Conservation (phyloP, 78 protist genomes). For the Dictyostelium capitatum region DNA sequence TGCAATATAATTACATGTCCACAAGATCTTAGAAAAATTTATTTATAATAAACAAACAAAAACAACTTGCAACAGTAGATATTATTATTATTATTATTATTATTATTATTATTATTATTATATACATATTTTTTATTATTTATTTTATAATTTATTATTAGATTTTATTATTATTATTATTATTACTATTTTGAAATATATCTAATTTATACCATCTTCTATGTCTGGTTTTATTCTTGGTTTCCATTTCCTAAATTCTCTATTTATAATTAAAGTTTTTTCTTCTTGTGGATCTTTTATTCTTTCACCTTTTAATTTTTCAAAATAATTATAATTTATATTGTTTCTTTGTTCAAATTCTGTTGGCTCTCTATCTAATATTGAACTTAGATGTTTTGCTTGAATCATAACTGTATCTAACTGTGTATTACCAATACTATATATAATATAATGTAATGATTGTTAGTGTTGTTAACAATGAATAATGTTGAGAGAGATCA, state of each 20-base stretch:
- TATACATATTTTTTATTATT: neutral
- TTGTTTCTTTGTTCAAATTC: slow-evolving; percentile 25
- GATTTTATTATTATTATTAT: neutral
- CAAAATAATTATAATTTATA: neutral
- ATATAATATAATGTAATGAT: neutral
- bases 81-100: neutral
- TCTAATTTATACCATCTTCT: neutral
- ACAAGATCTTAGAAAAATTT: slow-evolving; percentile 78
- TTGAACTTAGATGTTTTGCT: slow-evolving; percentile 56
- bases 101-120: neutral
- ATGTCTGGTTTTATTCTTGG: neutral
- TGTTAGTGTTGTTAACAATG: neutral
- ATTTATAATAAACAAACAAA: slow-evolving; percentile 48
- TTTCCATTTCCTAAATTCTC: slow-evolving; percentile 1
- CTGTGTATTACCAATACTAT: slow-evolving; percentile 72
- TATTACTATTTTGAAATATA: too few species aligned
- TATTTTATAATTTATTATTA: neutral
- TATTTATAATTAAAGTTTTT: neutral
- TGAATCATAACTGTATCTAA: slow-evolving; percentile 75
- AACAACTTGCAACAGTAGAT: neutral
- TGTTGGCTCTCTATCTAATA: slow-evolving; percentile 66
- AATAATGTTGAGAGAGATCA: too few species aligned
- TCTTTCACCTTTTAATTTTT: neutral
- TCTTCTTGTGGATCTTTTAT: neutral
- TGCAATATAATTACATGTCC: slow-evolving; percentile 84